Percentiles rank a stretch among this genome's conserved stretches.
Evolutionary conservation across 139 green algal genomes (phyloP).

Genomic region (Eudorina sp.): DNA sequence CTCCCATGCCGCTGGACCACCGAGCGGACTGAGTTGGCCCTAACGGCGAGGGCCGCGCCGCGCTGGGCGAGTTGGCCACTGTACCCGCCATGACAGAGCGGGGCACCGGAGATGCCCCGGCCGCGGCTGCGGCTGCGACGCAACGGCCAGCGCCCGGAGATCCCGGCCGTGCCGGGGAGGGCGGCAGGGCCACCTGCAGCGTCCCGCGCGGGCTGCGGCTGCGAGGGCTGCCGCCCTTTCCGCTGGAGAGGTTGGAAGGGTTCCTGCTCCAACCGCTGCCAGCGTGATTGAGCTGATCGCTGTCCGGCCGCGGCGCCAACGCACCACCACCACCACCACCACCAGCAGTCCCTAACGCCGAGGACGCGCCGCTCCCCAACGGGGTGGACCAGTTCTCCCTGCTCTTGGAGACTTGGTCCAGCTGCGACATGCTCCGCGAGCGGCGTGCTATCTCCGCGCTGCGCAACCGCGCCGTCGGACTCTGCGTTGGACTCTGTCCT

Average conservation of each 20-base stretch:
- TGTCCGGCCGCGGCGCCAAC: not conserved
- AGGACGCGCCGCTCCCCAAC: not conserved
- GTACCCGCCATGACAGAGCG: not conserved
- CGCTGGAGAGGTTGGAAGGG: not conserved
- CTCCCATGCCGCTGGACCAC: too few relatives aligned
- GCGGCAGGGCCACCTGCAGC: not conserved
- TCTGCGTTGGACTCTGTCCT: too few relatives aligned
- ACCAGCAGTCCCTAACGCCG: not conserved
- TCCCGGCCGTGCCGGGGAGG: not conserved
- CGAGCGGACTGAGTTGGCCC: not conserved
- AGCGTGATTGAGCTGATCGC: not conserved
- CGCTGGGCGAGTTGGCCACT: not conserved
- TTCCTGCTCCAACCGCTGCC: not conserved
- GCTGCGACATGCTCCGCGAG: constrained; percentile 1
- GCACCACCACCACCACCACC: too few relatives aligned
- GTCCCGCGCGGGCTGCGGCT: too few relatives aligned
- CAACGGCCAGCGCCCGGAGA: not conserved
- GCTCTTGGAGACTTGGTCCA: not conserved
- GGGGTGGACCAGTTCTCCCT: not conserved
- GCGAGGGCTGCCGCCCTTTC: not conserved
- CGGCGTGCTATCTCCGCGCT: constrained; percentile 6
- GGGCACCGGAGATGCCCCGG: not conserved
- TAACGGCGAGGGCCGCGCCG: not conserved
- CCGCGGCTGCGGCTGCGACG: not conserved
- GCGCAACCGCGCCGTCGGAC: too few relatives aligned